These are phyloP conservation scores for Cicer bijugum DNA, from an alignment of 306 rosid genomes.

Conservation along the genomic window DNA sequence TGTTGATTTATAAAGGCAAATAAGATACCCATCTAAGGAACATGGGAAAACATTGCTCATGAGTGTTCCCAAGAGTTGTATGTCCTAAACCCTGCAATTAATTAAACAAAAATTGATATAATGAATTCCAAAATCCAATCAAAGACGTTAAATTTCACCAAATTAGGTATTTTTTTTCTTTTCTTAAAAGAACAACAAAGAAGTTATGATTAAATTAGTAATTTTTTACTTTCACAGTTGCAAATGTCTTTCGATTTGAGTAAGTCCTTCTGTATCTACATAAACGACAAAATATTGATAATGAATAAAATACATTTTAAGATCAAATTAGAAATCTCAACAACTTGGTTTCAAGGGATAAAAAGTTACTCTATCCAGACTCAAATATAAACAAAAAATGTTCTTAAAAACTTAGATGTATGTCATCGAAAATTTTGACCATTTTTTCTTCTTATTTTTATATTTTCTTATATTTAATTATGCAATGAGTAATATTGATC, in stretches of 20 bases:
- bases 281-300: not conserved
- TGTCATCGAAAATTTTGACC: too few species aligned
- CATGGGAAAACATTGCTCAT: slow-evolving; percentile 28
- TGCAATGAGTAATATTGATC: too few species aligned
- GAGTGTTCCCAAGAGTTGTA: slow-evolving; percentile 6
- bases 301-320: too few species aligned
- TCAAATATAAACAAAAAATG: too few species aligned
- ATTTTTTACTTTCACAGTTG: slow-evolving; percentile 52
- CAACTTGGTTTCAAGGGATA: not conserved
- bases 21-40: slow-evolving; percentile 38
- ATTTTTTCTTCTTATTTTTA: too few species aligned
- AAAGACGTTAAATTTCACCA: not conserved
- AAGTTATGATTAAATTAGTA: not conserved
- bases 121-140: not conserved
- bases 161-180: not conserved
- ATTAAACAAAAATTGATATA: not conserved
- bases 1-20: slow-evolving; percentile 7
- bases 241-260: slow-evolving; percentile 53
- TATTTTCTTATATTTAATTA: too few species aligned
- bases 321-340: too few species aligned
- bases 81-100: slow-evolving; percentile 40
- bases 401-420: too few species aligned
- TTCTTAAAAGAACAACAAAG: not conserved
- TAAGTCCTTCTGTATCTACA: slow-evolving; percentile 45
- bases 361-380: too few species aligned